Base-by-base conservation (phyloP, 805 yeast genomes). In the Vanderwaltozyma tropicalis region DNA sequence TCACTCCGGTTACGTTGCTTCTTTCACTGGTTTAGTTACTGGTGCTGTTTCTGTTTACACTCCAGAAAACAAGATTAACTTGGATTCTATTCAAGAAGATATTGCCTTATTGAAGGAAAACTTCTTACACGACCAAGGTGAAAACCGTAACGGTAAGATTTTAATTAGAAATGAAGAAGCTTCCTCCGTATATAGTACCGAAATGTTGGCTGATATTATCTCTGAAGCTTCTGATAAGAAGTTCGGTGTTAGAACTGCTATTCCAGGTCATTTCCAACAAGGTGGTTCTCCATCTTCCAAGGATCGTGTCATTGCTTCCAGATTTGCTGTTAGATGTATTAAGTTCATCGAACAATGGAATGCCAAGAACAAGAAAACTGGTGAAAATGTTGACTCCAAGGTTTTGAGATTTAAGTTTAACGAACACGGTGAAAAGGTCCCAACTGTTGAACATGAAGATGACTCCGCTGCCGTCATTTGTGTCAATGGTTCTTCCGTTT, bases 211-310 rank as follows among this genome's bases (percentile, higher is more conserved):
- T 13, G 78, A 83, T 43, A 84, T 92, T 41, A 80, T 89, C 50
- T 76, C 78, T 43, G 82, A 81, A 53, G 88, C 85, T 52, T 78
- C 87, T 26, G 62, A 71, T 28, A 84, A 82, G 34, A 71, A 69
- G 47, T 92, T 84, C 57, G 96, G 88, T 52, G 81, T 92, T 14
- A 80, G 94, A 59, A 87, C 95, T 4, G 97, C 97, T 13, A 76
- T 88, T 42, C 98, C 98, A 20, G 98, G 98, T 22, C 97, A 89
- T 57, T 92, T 89, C 41, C 98, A 92, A 69, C 98, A 92, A 65
- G 98, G 98, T 59, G 92, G 88, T 42, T 74, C 77, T 38, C 98
- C 98, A 35, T 80, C 95, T 7, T 86, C 97, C 6, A 82, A 88
- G 67, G 98, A 92, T 59, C 77, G 97, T 61, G 79, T 87, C 28